Conservation (phyloP, 106 monocot genomes). For the Phalaenopsis aphrodite region DNA sequence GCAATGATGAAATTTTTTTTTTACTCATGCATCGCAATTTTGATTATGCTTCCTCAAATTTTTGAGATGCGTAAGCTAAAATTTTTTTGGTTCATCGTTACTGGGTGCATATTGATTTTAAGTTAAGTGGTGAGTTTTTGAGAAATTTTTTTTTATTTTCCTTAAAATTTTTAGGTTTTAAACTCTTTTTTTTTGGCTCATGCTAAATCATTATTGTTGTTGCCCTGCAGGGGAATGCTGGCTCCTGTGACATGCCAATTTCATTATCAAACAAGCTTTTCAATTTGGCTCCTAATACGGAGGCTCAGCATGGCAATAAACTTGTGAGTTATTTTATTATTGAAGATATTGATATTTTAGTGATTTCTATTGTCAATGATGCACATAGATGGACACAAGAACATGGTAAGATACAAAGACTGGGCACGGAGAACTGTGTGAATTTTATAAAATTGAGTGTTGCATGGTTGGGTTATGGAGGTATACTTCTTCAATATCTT, state of each 20-base stretch:
- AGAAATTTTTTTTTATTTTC: not conserved
- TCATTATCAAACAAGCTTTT: not conserved
- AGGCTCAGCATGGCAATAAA: constrained; percentile 1
- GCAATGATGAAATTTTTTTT: not conserved
- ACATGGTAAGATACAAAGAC: too few relatives aligned
- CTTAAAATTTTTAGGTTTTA: not conserved
- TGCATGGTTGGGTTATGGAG: too few relatives aligned
- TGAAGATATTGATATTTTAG: not conserved
- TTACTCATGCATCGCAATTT: not conserved
- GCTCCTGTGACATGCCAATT: not conserved
- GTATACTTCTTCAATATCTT: too few relatives aligned
- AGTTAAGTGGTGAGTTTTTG: not conserved
- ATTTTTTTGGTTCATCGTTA: not conserved
- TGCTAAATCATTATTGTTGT: not conserved
- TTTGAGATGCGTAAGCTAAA: not conserved
- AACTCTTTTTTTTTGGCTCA: not conserved
- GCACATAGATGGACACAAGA: not conserved
- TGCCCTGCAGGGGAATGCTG: not conserved
- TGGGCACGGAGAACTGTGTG: too few relatives aligned
- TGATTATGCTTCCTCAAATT: too few relatives aligned
- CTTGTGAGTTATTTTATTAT: not conserved
- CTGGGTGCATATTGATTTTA: not conserved
- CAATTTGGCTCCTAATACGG: not conserved
- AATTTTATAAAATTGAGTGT: too few relatives aligned
- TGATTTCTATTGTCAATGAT: not conserved